These are phyloP conservation scores for Begonia masoniana DNA, from an alignment of 306 rosid genomes.

Conservation along the genomic window DNA sequence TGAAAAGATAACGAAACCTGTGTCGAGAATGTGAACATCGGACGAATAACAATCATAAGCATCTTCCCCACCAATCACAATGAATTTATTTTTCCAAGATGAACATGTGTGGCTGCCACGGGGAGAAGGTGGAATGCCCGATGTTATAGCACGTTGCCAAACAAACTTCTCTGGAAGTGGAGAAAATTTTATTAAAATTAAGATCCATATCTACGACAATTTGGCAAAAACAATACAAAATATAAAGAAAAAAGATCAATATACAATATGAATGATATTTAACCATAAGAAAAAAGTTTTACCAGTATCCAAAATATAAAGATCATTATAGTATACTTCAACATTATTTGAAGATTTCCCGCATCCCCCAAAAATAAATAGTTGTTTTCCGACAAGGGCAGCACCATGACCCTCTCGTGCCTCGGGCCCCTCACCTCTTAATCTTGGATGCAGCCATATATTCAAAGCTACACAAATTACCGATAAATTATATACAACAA, in stretches of 20 bases:
- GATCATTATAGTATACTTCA: conserved; percentile 78
- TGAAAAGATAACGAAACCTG: conserved; percentile 30
- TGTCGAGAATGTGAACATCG: conserved; percentile 91
- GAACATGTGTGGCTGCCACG: conserved; percentile 98
- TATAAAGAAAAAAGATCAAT: no score
- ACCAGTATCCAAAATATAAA: conserved; percentile 91
- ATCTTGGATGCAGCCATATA: conserved; percentile 66
- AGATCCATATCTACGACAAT: no score
- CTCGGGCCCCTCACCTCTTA: conserved; percentile 88
- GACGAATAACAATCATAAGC: conserved; percentile 70
- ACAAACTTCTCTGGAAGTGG: conserved; percentile 67
- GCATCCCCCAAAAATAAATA: conserved; percentile 87
- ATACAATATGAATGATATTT: neutral
- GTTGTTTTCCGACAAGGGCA: conserved; percentile 74
- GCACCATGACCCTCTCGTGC: conserved; percentile 96
- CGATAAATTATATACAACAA: no score
- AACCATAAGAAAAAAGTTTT: conserved; percentile 10
- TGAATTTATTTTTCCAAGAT: conserved; percentile 72
- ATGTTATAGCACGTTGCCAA: conserved; percentile 69
- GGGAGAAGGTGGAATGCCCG: conserved; percentile 84
- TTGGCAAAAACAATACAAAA: no score
- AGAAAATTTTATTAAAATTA: no score
- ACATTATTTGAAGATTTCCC: conserved; percentile 59
- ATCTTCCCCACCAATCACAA: conserved; percentile 94
- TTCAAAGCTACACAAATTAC: conserved; percentile 35